phyloP scores from a whole-genome alignment of 371 early-diverging fungal genomes.

The Haplosporangium sp. region DNA sequence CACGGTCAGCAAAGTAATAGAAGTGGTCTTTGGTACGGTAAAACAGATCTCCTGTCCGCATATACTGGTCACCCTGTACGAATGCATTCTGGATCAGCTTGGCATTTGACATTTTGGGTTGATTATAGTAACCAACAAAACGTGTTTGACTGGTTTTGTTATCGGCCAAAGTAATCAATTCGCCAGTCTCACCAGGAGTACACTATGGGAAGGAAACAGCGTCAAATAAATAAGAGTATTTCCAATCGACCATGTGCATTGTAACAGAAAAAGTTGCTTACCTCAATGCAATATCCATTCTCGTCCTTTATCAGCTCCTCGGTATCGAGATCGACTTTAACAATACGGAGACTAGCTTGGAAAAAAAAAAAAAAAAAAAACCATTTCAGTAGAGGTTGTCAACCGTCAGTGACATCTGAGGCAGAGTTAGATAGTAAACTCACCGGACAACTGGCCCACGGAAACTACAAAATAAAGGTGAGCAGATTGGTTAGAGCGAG shows the following conservation, averaged over 20 bases:
- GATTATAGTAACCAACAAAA: conserved; percentile 46
- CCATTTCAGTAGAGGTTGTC: too few relatives aligned
- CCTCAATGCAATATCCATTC: conserved; percentile 48
- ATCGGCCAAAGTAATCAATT: conserved; percentile 43
- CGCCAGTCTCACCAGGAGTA: conserved; percentile 41
- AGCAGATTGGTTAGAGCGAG: too few relatives aligned
- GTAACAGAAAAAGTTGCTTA: not conserved
- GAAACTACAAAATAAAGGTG: not conserved
- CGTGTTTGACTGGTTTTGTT: conserved; percentile 27
- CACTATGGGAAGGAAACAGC: conserved; percentile 3
- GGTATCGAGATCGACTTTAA: conserved; percentile 40
- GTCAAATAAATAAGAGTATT: not conserved
- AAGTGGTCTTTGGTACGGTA: conserved; percentile 59
- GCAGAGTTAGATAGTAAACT: not conserved
- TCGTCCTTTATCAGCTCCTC: conserved; percentile 44
- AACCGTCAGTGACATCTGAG: not conserved
- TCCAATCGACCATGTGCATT: too few relatives aligned
- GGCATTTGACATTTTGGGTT: conserved; percentile 32
- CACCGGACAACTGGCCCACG: not conserved
- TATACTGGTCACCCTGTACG: conserved; percentile 64
- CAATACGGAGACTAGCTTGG: not conserved
- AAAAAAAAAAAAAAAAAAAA: not conserved
- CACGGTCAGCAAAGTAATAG: conserved; percentile 79
- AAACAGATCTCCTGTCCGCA: conserved; percentile 77
- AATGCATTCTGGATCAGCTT: conserved; percentile 36